Base-by-base conservation (phyloP, 2,329 filamentous ascomycete genomes). In the Orbilia brochopaga region DNA sequence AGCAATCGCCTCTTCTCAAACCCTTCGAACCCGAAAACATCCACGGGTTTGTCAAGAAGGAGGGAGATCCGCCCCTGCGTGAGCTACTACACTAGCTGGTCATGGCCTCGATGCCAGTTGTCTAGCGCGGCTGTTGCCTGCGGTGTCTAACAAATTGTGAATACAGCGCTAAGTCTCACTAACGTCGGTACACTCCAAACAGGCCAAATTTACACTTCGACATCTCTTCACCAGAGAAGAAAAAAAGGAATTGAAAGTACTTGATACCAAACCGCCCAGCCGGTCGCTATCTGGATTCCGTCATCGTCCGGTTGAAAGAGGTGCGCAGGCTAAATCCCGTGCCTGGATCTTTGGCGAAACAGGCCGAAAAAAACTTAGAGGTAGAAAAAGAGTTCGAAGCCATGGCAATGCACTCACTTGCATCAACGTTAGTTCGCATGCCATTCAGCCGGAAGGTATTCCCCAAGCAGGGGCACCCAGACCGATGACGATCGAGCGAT, bases 251-350 rank as follows among this genome's bases (percentile, higher is more conserved):
- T n/a, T n/a, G n/a, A n/a, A n/a, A n/a, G n/a, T n/a, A 32, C 27
- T 32, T 32, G 4, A 32, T 4, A 32, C 27, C 3, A 32, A 3
- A 32, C 4, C 27, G 27, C 27, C 27, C 27, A 32, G 27, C 27
- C 27, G 4, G 27, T 42, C n/a, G 4, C 37, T 15, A 17, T 42
- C n/a, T 6, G 5, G 4, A 4, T 42, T 42, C 15, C 37, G 37
- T 42, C 37, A 42, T 42, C 37, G n/a, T 42, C 37, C 37, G 37
- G 37, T 13, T 42, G 37, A 42, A 42, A 42, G 37, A 13, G 37
- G 37, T 42, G n/a, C n/a, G n/a, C n/a, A 42, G 37, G 37, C 37
- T 42, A 42, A 42, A 42, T 17, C n/a, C n/a, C 37, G 37, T 42
- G 37, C 37, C 37, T 42, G n/a, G 37, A 42, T 42, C 37, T 42